These are phyloP conservation scores for Yamadazyma songkhlaensis DNA, from an alignment of 1,139 yeast species.

Conservation along the genomic window DNA sequence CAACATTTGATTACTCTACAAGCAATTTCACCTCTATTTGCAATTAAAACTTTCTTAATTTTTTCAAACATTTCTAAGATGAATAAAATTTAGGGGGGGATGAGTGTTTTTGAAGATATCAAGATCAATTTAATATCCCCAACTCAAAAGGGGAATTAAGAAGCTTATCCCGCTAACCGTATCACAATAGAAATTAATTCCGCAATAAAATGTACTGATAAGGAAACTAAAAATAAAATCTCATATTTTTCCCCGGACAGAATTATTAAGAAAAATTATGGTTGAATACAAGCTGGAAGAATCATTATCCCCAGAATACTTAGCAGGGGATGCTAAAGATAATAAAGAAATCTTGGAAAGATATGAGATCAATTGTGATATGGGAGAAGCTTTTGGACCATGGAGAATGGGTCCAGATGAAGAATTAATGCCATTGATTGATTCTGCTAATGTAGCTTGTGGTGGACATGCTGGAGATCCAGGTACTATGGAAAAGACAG, in stretches of 20 bases:
- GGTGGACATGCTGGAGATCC: slow-evolving; percentile 40
- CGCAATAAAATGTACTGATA: not conserved
- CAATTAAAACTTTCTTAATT: slow-evolving; percentile 31
- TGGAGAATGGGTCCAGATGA: slow-evolving; percentile 39
- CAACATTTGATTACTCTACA: slow-evolving; percentile 41
- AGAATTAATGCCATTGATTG: slow-evolving; percentile 35
- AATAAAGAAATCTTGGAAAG: slow-evolving; percentile 13
- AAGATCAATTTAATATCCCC: no score
- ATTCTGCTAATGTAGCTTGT: slow-evolving; percentile 38
- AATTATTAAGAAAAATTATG: not conserved
- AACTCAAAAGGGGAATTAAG: no score
- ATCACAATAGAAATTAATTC: not conserved
- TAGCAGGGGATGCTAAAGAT: slow-evolving; percentile 13
- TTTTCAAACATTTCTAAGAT: slow-evolving; percentile 8
- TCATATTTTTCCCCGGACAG: not conserved
- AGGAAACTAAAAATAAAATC: not conserved
- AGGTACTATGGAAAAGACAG: slow-evolving; percentile 28
- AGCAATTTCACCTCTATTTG: slow-evolving; percentile 49
- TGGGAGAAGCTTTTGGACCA: slow-evolving; percentile 39
- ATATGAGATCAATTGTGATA: slow-evolving; percentile 32
- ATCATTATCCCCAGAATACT: slow-evolving; percentile 12
- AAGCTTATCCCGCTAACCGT: no score
- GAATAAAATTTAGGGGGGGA: not conserved
- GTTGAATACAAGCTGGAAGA: slow-evolving; percentile 8
- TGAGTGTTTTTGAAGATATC: not conserved